Evolutionary conservation across 345 rosid species (phyloP).

Genomic region (Iberis pinnata): DNA sequence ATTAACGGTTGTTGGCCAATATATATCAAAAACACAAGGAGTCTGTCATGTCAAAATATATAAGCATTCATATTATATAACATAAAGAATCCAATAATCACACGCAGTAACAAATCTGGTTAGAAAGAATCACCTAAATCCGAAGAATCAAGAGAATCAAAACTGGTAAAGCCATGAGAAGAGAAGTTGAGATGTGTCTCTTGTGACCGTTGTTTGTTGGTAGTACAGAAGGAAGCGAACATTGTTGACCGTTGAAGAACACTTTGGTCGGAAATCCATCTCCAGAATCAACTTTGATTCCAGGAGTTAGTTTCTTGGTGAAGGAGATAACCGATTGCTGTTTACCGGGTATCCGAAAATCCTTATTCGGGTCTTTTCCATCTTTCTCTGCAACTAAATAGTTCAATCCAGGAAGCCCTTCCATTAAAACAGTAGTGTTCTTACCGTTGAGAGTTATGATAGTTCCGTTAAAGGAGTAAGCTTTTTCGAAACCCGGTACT

Average conservation of each 20-base stretch:
- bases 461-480: constrained; percentile 65
- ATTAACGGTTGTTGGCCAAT: too few relatives aligned
- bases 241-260: constrained; percentile 90
- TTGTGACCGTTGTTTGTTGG: constrained; percentile 42
- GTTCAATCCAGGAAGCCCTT: constrained; percentile 63
- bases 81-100: too few relatives aligned
- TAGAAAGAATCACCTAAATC: background rate
- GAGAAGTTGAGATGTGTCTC: constrained; percentile 18
- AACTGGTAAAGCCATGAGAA: constrained; percentile 20
- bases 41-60: too few relatives aligned
- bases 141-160: constrained; percentile 24
- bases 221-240: constrained; percentile 56
- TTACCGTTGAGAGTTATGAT: constrained; percentile 30
- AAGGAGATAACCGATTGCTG: constrained; percentile 86
- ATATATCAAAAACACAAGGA: too few relatives aligned
- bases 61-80: too few relatives aligned
- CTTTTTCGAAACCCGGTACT: constrained; percentile 65
- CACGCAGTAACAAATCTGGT: too few relatives aligned
- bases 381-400: constrained; percentile 66
- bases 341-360: constrained; percentile 75
- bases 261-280: constrained; percentile 93
- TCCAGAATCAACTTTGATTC: constrained; percentile 54
- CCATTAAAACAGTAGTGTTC: constrained; percentile 65
- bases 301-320: constrained; percentile 69
- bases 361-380: constrained; percentile 49